These are phyloP conservation scores for Lecanicillium sp. DNA, from an alignment of 2,329 filamentous ascomycete genomes.

Conservation along the genomic window DNA sequence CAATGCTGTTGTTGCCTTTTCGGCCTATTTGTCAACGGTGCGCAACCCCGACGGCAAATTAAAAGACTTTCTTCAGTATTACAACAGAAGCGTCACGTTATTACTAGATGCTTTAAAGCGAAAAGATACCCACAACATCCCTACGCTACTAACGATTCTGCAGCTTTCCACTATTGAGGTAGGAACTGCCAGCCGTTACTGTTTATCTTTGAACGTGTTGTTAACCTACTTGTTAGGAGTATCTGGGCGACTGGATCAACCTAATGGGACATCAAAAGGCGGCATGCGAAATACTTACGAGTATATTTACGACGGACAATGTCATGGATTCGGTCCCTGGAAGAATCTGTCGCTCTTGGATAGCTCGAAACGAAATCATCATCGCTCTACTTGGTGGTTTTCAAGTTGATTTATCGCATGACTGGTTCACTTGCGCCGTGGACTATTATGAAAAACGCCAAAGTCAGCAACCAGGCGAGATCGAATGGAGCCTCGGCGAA, in stretches of 20 bases:
- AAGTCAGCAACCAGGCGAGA: conserved; percentile 48
- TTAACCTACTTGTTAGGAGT: conserved; percentile 54
- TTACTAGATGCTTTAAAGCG: conserved; percentile 64
- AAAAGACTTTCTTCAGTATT: conserved; percentile 77
- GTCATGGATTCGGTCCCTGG: conserved; percentile 63
- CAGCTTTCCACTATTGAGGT: conserved; percentile 93
- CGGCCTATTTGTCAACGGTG: conserved; percentile 77
- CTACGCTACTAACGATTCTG: conserved; percentile 77
- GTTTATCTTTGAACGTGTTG: neutral
- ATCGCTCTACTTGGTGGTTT: conserved; percentile 76
- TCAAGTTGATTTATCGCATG: conserved; percentile 60
- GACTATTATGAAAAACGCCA: conserved; percentile 55
- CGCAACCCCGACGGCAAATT: conserved; percentile 63
- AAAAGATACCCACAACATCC: conserved; percentile 61
- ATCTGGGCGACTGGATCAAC: conserved; percentile 91
- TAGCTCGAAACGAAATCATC: conserved; percentile 78
- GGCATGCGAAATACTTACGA: conserved; percentile 70
- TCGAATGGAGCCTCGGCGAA: conserved; percentile 59
- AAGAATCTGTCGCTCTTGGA: conserved; percentile 78
- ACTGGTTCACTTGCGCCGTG: conserved; percentile 66
- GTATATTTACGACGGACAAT: conserved; percentile 68
- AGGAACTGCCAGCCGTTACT: conserved; percentile 16
- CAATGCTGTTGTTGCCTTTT: conserved; percentile 79
- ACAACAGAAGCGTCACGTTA: conserved; percentile 76
- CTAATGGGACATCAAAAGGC: conserved; percentile 88